Evolutionary conservation across 1,284 basidiomycete species (phyloP), one percentile per base, ranked within the genome.

Genomic region (Violaceomyces palustris): DNA sequence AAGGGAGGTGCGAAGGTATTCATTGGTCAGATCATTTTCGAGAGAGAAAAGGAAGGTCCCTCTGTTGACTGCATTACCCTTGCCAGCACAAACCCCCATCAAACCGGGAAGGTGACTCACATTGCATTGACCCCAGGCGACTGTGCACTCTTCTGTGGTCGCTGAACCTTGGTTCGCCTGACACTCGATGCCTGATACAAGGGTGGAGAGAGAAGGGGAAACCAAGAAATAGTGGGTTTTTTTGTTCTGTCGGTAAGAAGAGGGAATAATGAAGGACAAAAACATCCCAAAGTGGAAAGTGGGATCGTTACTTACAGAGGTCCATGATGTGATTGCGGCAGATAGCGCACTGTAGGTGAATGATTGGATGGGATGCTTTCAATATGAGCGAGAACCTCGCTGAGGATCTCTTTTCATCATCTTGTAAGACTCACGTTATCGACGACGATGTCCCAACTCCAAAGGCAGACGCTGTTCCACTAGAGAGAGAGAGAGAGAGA

Each of bases 91-190:
- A n/a, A n/a, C n/a, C n/a, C n/a, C n/a, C n/a, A n/a, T n/a, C n/a
- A n/a, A n/a, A n/a, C n/a, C n/a, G n/a, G n/a, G n/a, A n/a, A n/a
- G n/a, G n/a, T 2, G 12, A 76, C 86, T 53, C 68, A 94, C 93
- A 75, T 99, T 99, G 76, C 93, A 99, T 49, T 93, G 92, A 50
- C 93, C 93, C 93, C 93, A 99, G 1, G 94, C 94, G 4, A 94
- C 93, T 47, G 93, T 97, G 73, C 94, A 98, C 69, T 97, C 93
- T 70, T 97, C 93, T 63, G 84, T 91, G 10, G 88, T 91, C 11
- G 91, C 87, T 18, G 89, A 93, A 8, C 92, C 88, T 75, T 97
- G 94, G 76, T 98, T 98, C 28, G 94, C 94, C 75, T 99, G 94
- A 75, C 94, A 99, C 75, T 99, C 94, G 74, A 99, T 99, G 78